Base-by-base conservation (phyloP, 2,329 filamentous ascomycete genomes). In the Fusarium penzigii region DNA sequence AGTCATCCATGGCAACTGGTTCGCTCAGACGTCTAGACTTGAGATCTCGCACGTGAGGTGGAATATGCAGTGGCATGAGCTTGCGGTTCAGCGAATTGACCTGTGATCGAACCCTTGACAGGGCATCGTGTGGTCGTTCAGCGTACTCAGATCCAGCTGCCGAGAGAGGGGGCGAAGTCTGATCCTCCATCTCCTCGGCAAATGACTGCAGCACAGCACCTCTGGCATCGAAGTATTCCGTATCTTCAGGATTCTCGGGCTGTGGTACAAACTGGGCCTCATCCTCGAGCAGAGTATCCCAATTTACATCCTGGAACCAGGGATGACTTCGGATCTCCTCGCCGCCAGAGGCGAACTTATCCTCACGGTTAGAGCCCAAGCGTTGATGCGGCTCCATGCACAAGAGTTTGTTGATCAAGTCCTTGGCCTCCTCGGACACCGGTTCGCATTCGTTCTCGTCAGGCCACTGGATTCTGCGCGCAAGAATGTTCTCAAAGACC, bases 401-500 rank as follows among this genome's bases (percentile, higher is more conserved):
- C 64, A 99, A 86, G 14, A 99, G 78, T 66, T 85, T 91, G 68
- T 97, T 95, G 76, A 99, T 96, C 5, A 99, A 78, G 67, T 99
- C 93, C 65, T 95, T 94, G 5, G 93, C 92, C 67, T 97, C 92
- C 1, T 85, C 81, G 1, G 93, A 96, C 5, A 93, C 85, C 1
- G 69, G 68, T 55, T 90, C 82, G 47, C 88, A 85, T 42, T 94
- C 90, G 43, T 85, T 80, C 41, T 92, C 88, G 14, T 92, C 88
- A 0, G 94, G 94, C 93, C 94, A 99, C 61, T 91, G 89, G 44
- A 99, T 96, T 58, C 84, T 88, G 47, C 93, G 88, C 25, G 88
- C 86, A 38, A 99, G 76, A 55, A 99, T 99, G 64, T 99, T 99
- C 64, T 97, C 90, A 67, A 99, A 99, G 1, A 99, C 94, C 63